Conservation (phyloP, 495 filamentous ascomycete species). For the Hapsidospora chrysogenum region DNA sequence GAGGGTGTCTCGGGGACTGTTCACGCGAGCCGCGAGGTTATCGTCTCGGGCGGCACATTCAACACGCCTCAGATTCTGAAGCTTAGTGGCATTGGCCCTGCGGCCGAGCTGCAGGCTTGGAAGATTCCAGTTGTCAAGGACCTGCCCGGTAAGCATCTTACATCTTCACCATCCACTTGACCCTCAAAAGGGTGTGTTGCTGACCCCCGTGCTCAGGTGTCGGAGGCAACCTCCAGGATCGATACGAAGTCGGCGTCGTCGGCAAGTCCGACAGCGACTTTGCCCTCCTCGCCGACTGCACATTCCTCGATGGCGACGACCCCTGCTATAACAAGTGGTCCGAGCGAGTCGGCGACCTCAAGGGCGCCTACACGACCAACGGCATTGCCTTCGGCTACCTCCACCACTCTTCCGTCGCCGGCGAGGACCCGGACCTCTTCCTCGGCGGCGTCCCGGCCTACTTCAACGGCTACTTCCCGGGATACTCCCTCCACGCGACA, state of each 20-base stretch:
- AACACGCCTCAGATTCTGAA: conserved; percentile 42
- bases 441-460: conserved; percentile 34
- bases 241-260: conserved; percentile 37
- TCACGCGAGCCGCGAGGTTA: conserved; percentile 38
- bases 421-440: conserved; percentile 30
- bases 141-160: too few species aligned
- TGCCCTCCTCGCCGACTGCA: conserved; percentile 27
- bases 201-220: too few species aligned
- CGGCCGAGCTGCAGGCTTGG: conserved; percentile 26
- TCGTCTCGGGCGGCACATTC: conserved; percentile 38
- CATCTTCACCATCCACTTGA: too few species aligned
- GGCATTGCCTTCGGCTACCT: conserved; percentile 30
- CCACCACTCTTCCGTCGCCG: conserved; percentile 23
- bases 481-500: conserved; percentile 15
- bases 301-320: conserved; percentile 23
- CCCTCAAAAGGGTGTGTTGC: too few species aligned
- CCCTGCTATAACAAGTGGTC: conserved; percentile 34
- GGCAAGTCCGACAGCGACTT: conserved; percentile 26
- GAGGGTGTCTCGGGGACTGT: too few species aligned
- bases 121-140: too few species aligned
- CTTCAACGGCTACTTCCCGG: conserved; percentile 36
- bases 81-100: conserved; percentile 38
- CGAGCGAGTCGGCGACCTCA: conserved; percentile 14
- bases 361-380: conserved; percentile 31
- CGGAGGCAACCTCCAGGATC: conserved; percentile 51